Evolutionary conservation across 768 basidiomycete genomes (phyloP).

Genomic region (Hypholoma sublateritium): DNA sequence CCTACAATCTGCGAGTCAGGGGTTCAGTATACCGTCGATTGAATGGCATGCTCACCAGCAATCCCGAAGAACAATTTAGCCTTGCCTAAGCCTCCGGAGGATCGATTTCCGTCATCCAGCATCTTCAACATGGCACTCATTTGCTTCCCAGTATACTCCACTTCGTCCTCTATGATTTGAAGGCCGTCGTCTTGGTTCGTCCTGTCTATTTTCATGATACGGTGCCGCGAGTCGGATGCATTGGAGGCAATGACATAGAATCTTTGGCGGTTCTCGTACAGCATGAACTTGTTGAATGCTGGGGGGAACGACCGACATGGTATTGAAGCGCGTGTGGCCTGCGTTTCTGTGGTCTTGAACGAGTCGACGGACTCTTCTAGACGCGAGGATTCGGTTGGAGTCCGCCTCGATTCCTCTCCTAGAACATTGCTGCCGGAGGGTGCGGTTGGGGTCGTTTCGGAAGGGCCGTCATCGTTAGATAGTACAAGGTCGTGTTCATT

Average conservation of each 20-base stretch:
- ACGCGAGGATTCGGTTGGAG: not conserved
- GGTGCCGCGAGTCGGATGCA: conserved; percentile 82
- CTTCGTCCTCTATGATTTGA: conserved; percentile 81
- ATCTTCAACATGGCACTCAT: conserved; percentile 91
- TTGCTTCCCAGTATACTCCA: conserved; percentile 85
- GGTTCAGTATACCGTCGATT: not conserved
- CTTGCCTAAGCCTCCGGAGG: conserved; percentile 82
- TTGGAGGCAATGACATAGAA: conserved; percentile 94
- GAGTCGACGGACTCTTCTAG: not conserved
- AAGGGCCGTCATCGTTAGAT: not conserved
- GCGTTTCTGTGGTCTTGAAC: not conserved
- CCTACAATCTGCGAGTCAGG: conserved; percentile 43
- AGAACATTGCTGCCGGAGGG: not conserved
- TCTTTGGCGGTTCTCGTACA: conserved; percentile 90
- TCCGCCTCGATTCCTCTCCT: not conserved
- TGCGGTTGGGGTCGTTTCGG: not conserved
- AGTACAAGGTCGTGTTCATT: not conserved
- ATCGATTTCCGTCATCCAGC: conserved; percentile 93
- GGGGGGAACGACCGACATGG: conserved; percentile 19
- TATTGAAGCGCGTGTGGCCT: conserved; percentile 1
- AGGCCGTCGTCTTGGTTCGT: conserved; percentile 76
- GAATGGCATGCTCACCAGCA: conserved; percentile 51
- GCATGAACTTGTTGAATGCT: conserved; percentile 79
- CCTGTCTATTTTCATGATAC: conserved; percentile 92
- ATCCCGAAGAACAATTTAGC: conserved; percentile 80